Evolutionary conservation across 2,329 filamentous ascomycete species (phyloP).

Genomic region (Aspergillus neotritici): DNA sequence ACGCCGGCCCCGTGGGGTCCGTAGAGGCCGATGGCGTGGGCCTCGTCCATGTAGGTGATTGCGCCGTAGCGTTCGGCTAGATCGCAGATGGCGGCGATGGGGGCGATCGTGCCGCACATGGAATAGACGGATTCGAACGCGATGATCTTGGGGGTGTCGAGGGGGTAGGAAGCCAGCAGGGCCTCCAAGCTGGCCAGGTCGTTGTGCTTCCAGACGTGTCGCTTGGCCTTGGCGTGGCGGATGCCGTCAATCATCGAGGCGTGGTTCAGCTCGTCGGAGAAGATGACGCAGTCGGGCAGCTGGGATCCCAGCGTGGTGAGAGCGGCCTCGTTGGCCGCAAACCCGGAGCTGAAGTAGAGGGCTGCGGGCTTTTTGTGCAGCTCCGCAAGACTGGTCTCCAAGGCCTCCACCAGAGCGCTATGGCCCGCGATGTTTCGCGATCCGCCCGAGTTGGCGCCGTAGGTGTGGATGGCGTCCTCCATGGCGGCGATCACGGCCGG

Average conservation of each 20-base stretch:
- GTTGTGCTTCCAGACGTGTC: slow-evolving; percentile 98
- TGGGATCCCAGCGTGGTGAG: slow-evolving; percentile 92
- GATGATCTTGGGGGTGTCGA: slow-evolving; percentile 90
- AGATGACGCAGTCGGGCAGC: slow-evolving; percentile 89
- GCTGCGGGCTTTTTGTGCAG: slow-evolving; percentile 89
- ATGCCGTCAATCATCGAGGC: slow-evolving; percentile 99
- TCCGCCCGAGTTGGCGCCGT: slow-evolving; percentile 89
- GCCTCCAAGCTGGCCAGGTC: slow-evolving; percentile 87
- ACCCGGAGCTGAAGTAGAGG: slow-evolving; percentile 94
- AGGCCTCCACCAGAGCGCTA: slow-evolving; percentile 82
- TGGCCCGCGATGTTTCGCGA: slow-evolving; percentile 98
- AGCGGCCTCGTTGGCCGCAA: slow-evolving; percentile 95
- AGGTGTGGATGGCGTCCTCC: slow-evolving; percentile 91
- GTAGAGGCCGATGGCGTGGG: slow-evolving; percentile 99
- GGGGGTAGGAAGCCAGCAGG: slow-evolving; percentile 81
- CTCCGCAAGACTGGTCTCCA: slow-evolving; percentile 77
- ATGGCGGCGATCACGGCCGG: slow-evolving; percentile 78
- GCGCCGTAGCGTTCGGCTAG: slow-evolving; percentile 96
- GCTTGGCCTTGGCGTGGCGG: slow-evolving; percentile 91
- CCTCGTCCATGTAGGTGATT: slow-evolving; percentile 95
- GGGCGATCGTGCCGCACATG: slow-evolving; percentile 97
- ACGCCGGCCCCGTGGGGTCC: slow-evolving; percentile 92
- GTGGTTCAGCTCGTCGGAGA: slow-evolving; percentile 97
- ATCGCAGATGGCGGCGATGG: slow-evolving; percentile 93
- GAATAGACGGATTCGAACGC: slow-evolving; percentile 98